Evolutionary conservation across 192 early-diverging fungal species (phyloP), one percentile per base, ranked within the genome.

Genomic region (Spizellomyces sp.): DNA sequence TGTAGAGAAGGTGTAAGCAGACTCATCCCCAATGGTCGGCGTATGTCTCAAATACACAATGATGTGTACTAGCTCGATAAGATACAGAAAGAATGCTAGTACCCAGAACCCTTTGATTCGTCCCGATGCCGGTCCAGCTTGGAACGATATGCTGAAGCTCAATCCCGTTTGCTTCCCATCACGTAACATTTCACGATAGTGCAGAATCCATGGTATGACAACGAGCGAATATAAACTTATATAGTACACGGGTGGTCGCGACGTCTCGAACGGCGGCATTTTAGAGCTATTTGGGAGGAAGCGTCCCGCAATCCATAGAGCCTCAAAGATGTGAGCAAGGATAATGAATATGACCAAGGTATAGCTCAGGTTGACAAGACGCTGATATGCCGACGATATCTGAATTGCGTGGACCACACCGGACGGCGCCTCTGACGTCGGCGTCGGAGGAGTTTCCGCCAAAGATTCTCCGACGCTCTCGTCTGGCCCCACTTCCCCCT

Each of bases 141-240:
- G 59, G 36, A 36, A 61, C 59, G 22, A 15, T 22, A 56, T 56
- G 22, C 54, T 56, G 27, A 36, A 36, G 3, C 27, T 36, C 50
- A 54, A 54, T n/a, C 44, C 17, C 9, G 22, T 10, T 10, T 64
- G 19, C 12, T 17, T 41, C 43, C 14, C 45, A 43, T 90, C 91
- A 68, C 88, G 88, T 17, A 42, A n/a, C 43, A 73, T 43, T 19
- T 43, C 43, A 59, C 84, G 75, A 47, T 69, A 67, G 47, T 90
- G 57, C 10, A 92, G 88, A 0, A 94, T 93, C 59, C 59, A 61
- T 27, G 42, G 17, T 41, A 42, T 41, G 14, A 61, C 15, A 6
- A 61, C 36, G 5, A 41, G 14, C 14, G 22, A 15, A 9, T 61
- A 61, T 41, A 61, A 0, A 6, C 14, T 14, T 14, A 42, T 41